A percentile compares a stretch with the other conserved stretches of the same genome.
Conservation (phyloP, 2,329 filamentous ascomycete species). For the Neonectria faginata region DNA sequence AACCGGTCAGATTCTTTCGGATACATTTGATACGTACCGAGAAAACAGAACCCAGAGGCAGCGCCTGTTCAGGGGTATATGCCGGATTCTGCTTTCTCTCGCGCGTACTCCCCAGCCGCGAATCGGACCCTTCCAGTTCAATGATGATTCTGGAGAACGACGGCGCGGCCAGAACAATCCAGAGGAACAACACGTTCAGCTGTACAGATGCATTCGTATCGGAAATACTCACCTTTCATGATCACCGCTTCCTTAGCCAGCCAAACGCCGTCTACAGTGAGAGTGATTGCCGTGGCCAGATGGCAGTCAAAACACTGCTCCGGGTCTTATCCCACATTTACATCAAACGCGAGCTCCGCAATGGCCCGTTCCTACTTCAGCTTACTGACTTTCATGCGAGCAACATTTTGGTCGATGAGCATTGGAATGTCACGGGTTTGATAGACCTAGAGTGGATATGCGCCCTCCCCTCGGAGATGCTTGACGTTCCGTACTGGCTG, state of each 20-base stretch:
- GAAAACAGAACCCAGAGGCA: conserved; percentile 23
- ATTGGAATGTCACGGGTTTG: conserved; percentile 51
- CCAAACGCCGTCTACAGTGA: conserved; percentile 40
- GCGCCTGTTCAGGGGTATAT: conserved; percentile 34
- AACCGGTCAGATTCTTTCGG: conserved; percentile 38
- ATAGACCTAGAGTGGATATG: conserved; percentile 53
- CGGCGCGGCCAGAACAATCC: conserved; percentile 49
- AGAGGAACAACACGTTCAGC: conserved; percentile 46
- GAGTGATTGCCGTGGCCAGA: conserved; percentile 46
- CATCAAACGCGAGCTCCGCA: conserved; percentile 27
- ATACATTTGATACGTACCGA: conserved; percentile 31
- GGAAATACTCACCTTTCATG: conserved; percentile 46
- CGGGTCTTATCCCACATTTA: conserved; percentile 40
- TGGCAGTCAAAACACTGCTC: conserved; percentile 43
- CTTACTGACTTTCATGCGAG: conserved; percentile 50
- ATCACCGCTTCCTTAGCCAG: conserved; percentile 42
- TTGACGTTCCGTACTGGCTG: conserved; percentile 40
- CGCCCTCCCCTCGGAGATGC: conserved; percentile 40
- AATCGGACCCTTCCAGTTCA: conserved; percentile 40
- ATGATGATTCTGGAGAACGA: conserved; percentile 47
- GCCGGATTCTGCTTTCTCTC: conserved; percentile 38
- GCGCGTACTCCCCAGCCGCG: conserved; percentile 33
- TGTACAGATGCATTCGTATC: conserved; percentile 44
- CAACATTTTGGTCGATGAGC: conserved; percentile 52
- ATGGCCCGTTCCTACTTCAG: conserved; percentile 47